Conservation (phyloP, 1,139 yeast genomes). For the Taphrina pruni region DNA sequence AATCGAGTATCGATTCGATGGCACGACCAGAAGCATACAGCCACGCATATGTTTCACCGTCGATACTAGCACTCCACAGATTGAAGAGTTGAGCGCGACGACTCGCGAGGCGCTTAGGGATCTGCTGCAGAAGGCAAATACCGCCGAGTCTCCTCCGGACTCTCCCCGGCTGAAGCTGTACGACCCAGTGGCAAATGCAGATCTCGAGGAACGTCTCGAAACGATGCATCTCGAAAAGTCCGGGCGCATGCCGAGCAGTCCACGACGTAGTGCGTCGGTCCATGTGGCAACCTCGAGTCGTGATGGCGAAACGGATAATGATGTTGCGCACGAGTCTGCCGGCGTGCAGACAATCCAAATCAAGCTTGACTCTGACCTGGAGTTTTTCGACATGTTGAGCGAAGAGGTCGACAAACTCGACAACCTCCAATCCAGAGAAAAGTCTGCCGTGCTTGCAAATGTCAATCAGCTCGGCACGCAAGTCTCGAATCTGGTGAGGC, state of each 20-base stretch:
- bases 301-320: neutral
- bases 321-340: neutral
- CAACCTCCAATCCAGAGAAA: slow-evolving; percentile 57
- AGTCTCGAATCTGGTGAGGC: slow-evolving; percentile 58
- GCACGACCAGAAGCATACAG: slow-evolving; percentile 46
- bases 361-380: slow-evolving; percentile 54
- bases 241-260: neutral
- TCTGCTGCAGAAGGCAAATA: slow-evolving; percentile 22
- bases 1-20: slow-evolving; percentile 48
- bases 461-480: slow-evolving; percentile 54
- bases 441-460: slow-evolving; percentile 46
- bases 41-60: slow-evolving; percentile 47
- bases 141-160: slow-evolving; percentile 1
- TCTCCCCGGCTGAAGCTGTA: slow-evolving; percentile 5
- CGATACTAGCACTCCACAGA: slow-evolving; percentile 19
- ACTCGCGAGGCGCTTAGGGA: slow-evolving; percentile 37
- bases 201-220: slow-evolving; percentile 17
- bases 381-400: slow-evolving; percentile 65
- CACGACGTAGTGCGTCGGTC: neutral
- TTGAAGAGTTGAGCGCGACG: slow-evolving; percentile 28
- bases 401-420: slow-evolving; percentile 63
- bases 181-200: slow-evolving; percentile 25
- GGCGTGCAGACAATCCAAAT: slow-evolving; percentile 49
- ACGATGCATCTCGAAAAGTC: neutral
- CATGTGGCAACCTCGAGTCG: neutral